A percentile compares a stretch with the other conserved stretches of the same genome.
phyloP scores from a whole-genome alignment of 1,284 basidiomycete genomes.

The Ustilago curta region DNA sequence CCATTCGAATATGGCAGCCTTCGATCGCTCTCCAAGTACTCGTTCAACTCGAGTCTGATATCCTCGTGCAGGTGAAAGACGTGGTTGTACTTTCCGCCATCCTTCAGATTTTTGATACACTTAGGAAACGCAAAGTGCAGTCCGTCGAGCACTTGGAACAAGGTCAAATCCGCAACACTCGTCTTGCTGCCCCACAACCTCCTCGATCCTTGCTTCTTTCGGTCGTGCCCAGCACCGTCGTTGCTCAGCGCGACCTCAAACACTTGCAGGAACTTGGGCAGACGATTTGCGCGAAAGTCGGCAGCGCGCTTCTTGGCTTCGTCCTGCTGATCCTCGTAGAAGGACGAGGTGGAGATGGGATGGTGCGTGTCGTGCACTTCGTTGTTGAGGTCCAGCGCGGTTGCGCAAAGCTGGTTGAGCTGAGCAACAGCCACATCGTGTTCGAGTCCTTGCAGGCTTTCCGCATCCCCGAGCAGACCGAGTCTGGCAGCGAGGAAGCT shows the following conservation, averaged over 20 bases:
- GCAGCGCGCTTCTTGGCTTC: conserved; percentile 69
- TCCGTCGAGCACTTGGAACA: conserved; percentile 72
- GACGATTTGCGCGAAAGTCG: conserved; percentile 71
- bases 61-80: conserved; percentile 54
- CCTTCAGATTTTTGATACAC: conserved; percentile 66
- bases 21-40: conserved; percentile 72
- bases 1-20: conserved; percentile 71
- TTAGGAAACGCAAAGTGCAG: conserved; percentile 73
- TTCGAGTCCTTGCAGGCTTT: conserved; percentile 27
- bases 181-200: conserved; percentile 71
- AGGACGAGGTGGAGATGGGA: conserved; percentile 37
- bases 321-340: conserved; percentile 73
- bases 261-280: conserved; percentile 72
- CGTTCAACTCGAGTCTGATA: conserved; percentile 69
- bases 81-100: conserved; percentile 65
- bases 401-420: conserved; percentile 72
- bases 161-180: conserved; percentile 72
- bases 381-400: conserved; percentile 71
- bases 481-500: conserved; percentile 71
- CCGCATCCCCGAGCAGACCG: conserved; percentile 53
- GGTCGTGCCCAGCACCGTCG: conserved; percentile 10
- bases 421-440: conserved; percentile 46
- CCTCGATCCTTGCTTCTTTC: conserved; percentile 51
- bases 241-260: conserved; percentile 70
- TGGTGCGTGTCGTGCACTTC: conserved; percentile 70